These are phyloP conservation scores for Alternaria dauci DNA, from an alignment of 2,329 filamentous ascomycete genomes.

Conservation along the genomic window DNA sequence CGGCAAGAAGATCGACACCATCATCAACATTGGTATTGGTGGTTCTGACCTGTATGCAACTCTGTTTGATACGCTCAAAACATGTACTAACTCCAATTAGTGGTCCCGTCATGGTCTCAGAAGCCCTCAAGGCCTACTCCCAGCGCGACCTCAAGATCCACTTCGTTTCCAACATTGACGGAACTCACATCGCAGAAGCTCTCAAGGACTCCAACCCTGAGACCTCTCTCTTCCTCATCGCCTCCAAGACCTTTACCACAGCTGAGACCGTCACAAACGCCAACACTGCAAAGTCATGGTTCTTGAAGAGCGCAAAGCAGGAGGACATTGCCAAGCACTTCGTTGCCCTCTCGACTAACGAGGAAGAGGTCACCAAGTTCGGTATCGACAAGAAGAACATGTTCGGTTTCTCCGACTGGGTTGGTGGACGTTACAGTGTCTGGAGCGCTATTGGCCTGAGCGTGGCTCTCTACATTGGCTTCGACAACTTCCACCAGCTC, in stretches of 20 bases:
- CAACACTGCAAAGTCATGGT: slow-evolving; percentile 97
- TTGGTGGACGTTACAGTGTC: slow-evolving; percentile 96
- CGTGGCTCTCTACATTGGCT: slow-evolving; percentile 94
- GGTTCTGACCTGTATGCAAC: slow-evolving; percentile 92
- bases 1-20: slow-evolving; percentile 95
- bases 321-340: slow-evolving; percentile 94
- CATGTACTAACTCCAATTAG: slow-evolving; percentile 52
- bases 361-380: slow-evolving; percentile 94
- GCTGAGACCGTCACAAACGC: slow-evolving; percentile 97
- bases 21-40: slow-evolving; percentile 97
- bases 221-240: slow-evolving; percentile 97
- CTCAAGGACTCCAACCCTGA: slow-evolving; percentile 89
- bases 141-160: slow-evolving; percentile 86
- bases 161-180: slow-evolving; percentile 99
- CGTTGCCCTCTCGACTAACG: slow-evolving; percentile 96
- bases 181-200: slow-evolving; percentile 95
- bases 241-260: slow-evolving; percentile 99
- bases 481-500: slow-evolving; percentile 97
- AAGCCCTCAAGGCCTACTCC: slow-evolving; percentile 94
- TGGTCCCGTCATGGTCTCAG: slow-evolving; percentile 98
- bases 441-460: slow-evolving; percentile 98
- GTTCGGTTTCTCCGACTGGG: slow-evolving; percentile 99
- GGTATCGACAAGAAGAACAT: slow-evolving; percentile 99
- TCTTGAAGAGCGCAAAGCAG: slow-evolving; percentile 85
- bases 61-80: background rate